These are phyloP conservation scores for Tetrapyrgos nigripes DNA, from an alignment of 1,284 basidiomycete species.

Conservation along the genomic window DNA sequence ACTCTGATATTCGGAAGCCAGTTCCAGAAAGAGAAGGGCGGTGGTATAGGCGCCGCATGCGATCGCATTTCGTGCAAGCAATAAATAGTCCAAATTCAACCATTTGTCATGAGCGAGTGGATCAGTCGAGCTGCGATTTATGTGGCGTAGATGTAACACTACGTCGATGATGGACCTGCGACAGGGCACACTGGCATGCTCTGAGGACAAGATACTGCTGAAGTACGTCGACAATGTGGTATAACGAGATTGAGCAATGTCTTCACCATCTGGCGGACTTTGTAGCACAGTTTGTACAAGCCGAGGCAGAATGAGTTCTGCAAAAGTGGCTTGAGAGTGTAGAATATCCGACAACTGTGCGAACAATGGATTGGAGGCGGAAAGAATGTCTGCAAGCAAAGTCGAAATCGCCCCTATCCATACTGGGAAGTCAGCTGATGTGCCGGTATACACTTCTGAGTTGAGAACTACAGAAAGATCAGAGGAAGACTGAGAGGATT, in stretches of 20 bases:
- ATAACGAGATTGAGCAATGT: constrained; percentile 3
- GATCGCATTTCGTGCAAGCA: constrained; percentile 80
- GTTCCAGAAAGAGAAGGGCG: constrained; percentile 88
- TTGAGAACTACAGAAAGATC: constrained; percentile 46
- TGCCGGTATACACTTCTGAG: constrained; percentile 43
- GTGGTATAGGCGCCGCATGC: constrained; percentile 87
- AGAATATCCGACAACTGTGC: constrained; percentile 70
- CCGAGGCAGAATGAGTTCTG: constrained; percentile 73
- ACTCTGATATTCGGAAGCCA: constrained; percentile 66
- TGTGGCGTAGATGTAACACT: constrained; percentile 84
- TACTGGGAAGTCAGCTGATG: constrained; percentile 51
- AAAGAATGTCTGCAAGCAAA: constrained; percentile 67
- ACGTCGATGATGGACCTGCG: constrained; percentile 76
- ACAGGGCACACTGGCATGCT: constrained; percentile 50
- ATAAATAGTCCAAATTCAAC: constrained; percentile 79
- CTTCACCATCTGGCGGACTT: constrained; percentile 30
- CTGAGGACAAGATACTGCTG: constrained; percentile 57
- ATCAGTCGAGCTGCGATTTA: constrained; percentile 49
- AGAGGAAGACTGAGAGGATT: constrained; percentile 32
- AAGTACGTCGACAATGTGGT: constrained; percentile 68
- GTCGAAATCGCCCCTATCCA: constrained; percentile 76
- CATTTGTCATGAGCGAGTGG: constrained; percentile 80
- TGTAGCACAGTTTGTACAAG: constrained; percentile 77
- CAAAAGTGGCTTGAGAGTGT: constrained; percentile 59
- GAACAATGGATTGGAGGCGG: constrained; percentile 67